These are phyloP conservation scores for Aspergillus sp. DNA, from an alignment of 2,329 filamentous ascomycete species.

Conservation along the genomic window DNA sequence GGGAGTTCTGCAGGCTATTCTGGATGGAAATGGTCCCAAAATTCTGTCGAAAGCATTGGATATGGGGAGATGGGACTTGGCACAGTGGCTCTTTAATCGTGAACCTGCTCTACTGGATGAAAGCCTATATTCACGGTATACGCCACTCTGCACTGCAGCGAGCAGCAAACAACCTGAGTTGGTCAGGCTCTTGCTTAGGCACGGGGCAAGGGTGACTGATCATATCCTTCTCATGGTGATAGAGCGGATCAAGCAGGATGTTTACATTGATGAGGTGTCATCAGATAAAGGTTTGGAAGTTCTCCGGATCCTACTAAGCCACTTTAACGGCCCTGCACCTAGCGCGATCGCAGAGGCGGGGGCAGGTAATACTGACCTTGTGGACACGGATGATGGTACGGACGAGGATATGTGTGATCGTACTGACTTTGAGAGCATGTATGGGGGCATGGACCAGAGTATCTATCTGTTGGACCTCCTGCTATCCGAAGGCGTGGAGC, in stretches of 20 bases:
- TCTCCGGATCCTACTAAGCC: neutral
- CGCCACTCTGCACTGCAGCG: neutral
- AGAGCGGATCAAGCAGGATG: neutral
- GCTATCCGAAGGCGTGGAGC: neutral
- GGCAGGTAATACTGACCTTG: no score
- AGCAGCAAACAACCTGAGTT: neutral
- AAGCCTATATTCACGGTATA: neutral
- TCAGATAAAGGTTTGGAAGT: neutral
- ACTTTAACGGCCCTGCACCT: neutral
- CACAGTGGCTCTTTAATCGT: neutral
- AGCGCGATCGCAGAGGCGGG: neutral
- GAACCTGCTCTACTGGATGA: neutral
- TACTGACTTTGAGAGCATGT: no score
- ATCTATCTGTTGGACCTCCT: neutral
- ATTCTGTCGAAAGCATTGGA: neutral
- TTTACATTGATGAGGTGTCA: neutral
- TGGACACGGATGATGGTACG: no score
- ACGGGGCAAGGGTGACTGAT: neutral
- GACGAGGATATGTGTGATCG: accelerated
- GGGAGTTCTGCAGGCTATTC: neutral
- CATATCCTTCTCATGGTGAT: no score
- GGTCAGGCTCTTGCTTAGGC: neutral
- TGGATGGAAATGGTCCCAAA: neutral
- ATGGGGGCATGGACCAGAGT: no score
- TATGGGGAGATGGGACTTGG: neutral